Evolutionary conservation across 805 yeast species (phyloP), one percentile per base, ranked within the genome.

Genomic region (Diddensiella transvaalensis): DNA sequence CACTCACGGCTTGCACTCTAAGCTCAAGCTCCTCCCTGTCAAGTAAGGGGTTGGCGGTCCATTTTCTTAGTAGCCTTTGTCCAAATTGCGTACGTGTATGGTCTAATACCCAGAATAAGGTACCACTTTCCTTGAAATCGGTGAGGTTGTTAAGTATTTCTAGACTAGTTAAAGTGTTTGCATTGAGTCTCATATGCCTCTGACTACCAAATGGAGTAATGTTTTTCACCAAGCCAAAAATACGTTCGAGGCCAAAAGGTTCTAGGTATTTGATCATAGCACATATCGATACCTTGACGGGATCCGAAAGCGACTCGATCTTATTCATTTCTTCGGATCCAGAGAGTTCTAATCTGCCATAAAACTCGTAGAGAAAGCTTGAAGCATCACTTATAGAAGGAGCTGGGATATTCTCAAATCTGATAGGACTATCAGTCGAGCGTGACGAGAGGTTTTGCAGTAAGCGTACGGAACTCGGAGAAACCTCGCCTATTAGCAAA

Each of bases 11-110:
- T 36, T 76, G 77, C 0, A 76, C 67, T 22, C 99, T 73, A n/a
- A 73, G 71, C 47, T 76, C 73, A 2, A 93, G 84, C 5, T 67
- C 67, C 1, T 67, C 71, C 24, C 72, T 68, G 38, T 80, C 73
- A 0, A 78, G 65, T 19, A 90, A 70, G 1, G 99, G 99, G 51
- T 75, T 71, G 1, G 80, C 72, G 0, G 90, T 67, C 99, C 99
- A 93, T 33, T 76, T 69, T 23, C 74, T 71, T 11, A 93, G 63
- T 50, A 79, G 57, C 46, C 96, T 66, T 40, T 72, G 75, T 0
- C 99, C 99, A 64, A 83, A 84, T 23, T 75, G 72, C 0, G 98
- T 87, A 29, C 79, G 68, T 0, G 98, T 87, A 55, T 85, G 89
- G 61, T 91, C 85, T 51, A 93, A 57, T 2, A 87, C 69, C 89